Evolutionary conservation across 2,329 filamentous ascomycete genomes (phyloP), one percentile per base, ranked within the genome.

Genomic region (Aureobasidium sp.): DNA sequence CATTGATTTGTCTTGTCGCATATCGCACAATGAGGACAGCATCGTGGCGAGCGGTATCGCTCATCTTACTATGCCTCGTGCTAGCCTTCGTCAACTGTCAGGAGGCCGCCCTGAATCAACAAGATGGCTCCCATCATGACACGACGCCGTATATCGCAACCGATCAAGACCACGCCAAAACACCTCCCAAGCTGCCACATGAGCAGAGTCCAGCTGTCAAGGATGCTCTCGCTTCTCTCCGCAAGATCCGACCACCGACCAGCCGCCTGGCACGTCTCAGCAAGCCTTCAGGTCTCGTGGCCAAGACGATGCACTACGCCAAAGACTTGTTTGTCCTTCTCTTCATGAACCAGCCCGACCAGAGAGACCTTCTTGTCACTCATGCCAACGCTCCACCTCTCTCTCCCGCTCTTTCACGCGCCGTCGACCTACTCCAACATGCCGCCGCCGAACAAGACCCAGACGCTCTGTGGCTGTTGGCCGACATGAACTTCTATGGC

Each of bases 401-500:
- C 7, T 75, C 73, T n/a, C 76, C 76, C 36, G 77, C 79, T 9
- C 74, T 89, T n/a, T 73, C 75, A 27, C 77, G 81, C 64, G 86
- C 84, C 3, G 82, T 87, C 42, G 75, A 77, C 61, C 75, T 87
- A 37, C 74, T 89, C 63, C 79, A 83, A 67, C 75, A 80, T 55
- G 84, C 85, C 37, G 84, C 84, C 11, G 74, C 79, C 8, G 68
- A 78, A 47, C 75, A 81, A 66, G 80, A 91, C 70, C 82, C 90
- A 2, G 92, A 99, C 73, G 94, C 94, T 5, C 84, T 97, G 49
- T 96, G 88, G 70, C 79, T 96, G 16, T 81, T 99, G 29, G 94
- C 90, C 21, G 90, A 99, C 72, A 87, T 99, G 82, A 96, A 95
- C 78, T 97, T 97, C 75, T 91, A 94, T 69, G 94, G 94, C 72